Base-by-base conservation (phyloP, 2,329 filamentous ascomycete species). In the Aspergillus felis region DNA sequence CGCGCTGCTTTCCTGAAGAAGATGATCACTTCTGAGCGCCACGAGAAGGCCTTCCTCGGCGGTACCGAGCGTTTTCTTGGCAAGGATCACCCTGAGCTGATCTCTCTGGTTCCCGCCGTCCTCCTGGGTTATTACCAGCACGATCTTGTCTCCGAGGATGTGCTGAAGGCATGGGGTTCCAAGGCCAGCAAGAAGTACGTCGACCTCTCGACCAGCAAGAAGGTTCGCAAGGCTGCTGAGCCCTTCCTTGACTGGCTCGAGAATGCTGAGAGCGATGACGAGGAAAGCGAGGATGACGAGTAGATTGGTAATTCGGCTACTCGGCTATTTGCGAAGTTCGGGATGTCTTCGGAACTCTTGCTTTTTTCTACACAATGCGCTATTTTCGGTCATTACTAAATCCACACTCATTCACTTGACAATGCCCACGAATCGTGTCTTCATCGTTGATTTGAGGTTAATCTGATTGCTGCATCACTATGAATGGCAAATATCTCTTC, bases 141-240 rank as follows among this genome's bases (percentile, higher is more conserved):
- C 69, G 94, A 99, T 66, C 83, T 99, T 55, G 81, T 96, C 68
- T 87, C 84, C 53, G 94, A 99, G 80, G 92, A 96, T 62, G 85
- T 92, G 17, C 86, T 96, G 72, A 90, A 88, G 77, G 88, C 88
- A 67, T 99, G 94, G 93, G 93, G 92, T 64, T 84, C 85, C 72
- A 96, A 94, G 83, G 92, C 93, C 58, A 96, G 91, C 85, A 97
- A 96, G 88, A 97, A 97, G 82, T 97, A 97, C 74, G 90, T 95
- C 67, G 93, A 97, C 74, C 78, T 95, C 60, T 74, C 87, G 59
- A 92, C 87, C 60, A 96, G 91, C 79, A 93, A 92, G 83, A 96
- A 95, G 84, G 92, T 97, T 62, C 91, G 92, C 80, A 93, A 95
- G 82, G 89, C 91, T 64, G 92, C 94, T 54, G 90, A 95, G 81